Evolutionary conservation across 345 rosid genomes (phyloP).

Genomic region (Boechera retrofracta): DNA sequence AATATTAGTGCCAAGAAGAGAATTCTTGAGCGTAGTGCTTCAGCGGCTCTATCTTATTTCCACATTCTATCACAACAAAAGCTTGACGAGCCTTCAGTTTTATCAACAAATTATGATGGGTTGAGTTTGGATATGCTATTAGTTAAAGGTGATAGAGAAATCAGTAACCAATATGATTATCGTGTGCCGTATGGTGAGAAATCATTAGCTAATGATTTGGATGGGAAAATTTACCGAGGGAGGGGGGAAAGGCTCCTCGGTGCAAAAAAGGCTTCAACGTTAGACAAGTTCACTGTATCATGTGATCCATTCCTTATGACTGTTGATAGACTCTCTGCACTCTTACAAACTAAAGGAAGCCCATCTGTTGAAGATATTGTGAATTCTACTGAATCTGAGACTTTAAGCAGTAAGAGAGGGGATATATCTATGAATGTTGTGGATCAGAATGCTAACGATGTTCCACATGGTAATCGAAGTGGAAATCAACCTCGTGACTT

Average conservation of each 20-base stretch:
- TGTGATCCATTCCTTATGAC: conserved; percentile 75
- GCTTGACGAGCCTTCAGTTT: conserved; percentile 48
- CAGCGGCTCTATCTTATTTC: conserved; percentile 72
- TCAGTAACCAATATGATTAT: conserved; percentile 26
- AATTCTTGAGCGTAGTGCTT: conserved; percentile 80
- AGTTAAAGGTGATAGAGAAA: conserved; percentile 50
- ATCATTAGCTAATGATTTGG: conserved; percentile 38
- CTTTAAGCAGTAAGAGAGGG: conserved; percentile 38
- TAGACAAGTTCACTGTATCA: conserved; percentile 46
- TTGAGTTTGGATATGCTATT: conserved; percentile 51
- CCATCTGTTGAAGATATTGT: conserved; percentile 37
- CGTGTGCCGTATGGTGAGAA: conserved; percentile 36
- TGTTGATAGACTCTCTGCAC: conserved; percentile 55
- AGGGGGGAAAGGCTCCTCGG: conserved; percentile 25
- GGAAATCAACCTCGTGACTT: conserved; percentile 42
- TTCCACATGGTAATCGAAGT: conserved; percentile 47
- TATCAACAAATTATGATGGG: conserved; percentile 51
- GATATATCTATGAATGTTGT: conserved; percentile 42
- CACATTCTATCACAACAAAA: conserved; percentile 53
- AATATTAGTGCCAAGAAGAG: conserved; percentile 66
- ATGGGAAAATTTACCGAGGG: conserved; percentile 46
- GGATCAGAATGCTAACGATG: conserved; percentile 38
- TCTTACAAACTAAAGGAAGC: conserved; percentile 46
- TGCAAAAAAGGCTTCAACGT: conserved; percentile 36
- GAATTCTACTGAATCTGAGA: conserved; percentile 44